Evolutionary conservation across 768 basidiomycete species (phyloP).

Genomic region (Tricholomella constricta): DNA sequence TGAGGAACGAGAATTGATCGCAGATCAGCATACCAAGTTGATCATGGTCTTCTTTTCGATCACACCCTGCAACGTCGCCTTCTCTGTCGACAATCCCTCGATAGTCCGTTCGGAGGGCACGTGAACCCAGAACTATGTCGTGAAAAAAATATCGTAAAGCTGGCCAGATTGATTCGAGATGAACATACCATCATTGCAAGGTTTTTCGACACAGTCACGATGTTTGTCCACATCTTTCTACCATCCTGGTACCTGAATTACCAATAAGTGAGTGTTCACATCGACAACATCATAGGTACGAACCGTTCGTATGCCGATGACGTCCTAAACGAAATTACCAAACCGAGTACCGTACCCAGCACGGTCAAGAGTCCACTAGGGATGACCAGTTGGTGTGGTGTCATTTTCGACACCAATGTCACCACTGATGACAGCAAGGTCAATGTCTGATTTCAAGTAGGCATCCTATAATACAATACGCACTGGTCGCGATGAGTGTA

Average conservation of each 20-base stretch:
- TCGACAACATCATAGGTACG: slow-evolving; percentile 14
- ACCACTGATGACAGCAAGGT: slow-evolving; percentile 47
- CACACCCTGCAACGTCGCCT: slow-evolving; percentile 44
- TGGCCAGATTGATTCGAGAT: not conserved
- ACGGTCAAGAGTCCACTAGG: slow-evolving; percentile 63
- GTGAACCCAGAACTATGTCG: slow-evolving; percentile 56
- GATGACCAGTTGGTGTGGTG: slow-evolving; percentile 48
- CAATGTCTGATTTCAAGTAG: not conserved
- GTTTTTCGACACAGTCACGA: slow-evolving; percentile 57
- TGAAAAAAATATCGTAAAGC: not conserved
- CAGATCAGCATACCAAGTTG: slow-evolving; percentile 49
- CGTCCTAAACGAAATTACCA: slow-evolving; percentile 73
- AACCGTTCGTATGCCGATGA: slow-evolving; percentile 71
- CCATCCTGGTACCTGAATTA: slow-evolving; percentile 62
- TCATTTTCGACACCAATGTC: slow-evolving; percentile 50
- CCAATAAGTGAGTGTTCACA: not conserved
- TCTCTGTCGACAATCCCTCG: slow-evolving; percentile 28
- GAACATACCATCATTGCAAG: slow-evolving; percentile 57
- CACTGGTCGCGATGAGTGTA: slow-evolving; percentile 58
- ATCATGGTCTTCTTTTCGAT: slow-evolving; percentile 79
- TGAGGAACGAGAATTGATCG: not conserved
- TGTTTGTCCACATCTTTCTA: slow-evolving; percentile 68
- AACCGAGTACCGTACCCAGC: slow-evolving; percentile 71
- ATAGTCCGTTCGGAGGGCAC: slow-evolving; percentile 45
- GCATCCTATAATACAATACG: slow-evolving; percentile 7